Conservation (phyloP, 1,284 basidiomycete genomes). For the Coniophora puteana region DNA sequence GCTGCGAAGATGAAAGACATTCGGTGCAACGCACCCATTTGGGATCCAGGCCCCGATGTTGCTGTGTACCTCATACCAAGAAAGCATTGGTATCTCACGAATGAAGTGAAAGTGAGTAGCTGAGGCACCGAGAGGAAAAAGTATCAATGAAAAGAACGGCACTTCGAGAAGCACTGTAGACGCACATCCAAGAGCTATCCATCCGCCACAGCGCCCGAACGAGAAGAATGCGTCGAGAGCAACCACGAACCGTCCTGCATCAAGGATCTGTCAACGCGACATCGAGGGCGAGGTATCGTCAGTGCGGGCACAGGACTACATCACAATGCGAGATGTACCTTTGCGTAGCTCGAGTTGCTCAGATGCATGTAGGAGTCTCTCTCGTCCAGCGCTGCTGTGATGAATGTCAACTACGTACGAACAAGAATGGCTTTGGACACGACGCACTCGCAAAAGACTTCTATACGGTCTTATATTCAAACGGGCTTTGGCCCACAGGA, state of each 20-base stretch:
- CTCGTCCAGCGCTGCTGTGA: conserved; percentile 62
- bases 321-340: conserved; percentile 35
- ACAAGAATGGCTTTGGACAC: too few relatives aligned
- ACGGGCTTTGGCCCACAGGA: conserved; percentile 56
- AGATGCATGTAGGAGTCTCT: conserved; percentile 70
- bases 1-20: conserved; percentile 4
- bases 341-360: conserved; percentile 76
- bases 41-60: conserved; percentile 68
- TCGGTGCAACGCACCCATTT: conserved; percentile 67
- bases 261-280: conserved; percentile 31
- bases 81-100: conserved; percentile 75
- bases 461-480: conserved; percentile 38
- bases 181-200: conserved; percentile 69
- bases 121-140: conserved; percentile 22
- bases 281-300: not conserved
- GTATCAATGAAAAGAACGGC: not conserved
- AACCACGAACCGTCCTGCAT: conserved; percentile 38
- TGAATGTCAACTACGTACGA: not conserved
- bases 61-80: conserved; percentile 68
- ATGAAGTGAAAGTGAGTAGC: conserved; percentile 74
- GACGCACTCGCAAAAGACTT: conserved; percentile 55
- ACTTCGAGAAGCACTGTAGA: too few relatives aligned
- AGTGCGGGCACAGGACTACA: not conserved
- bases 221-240: conserved; percentile 54
- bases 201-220: conserved; percentile 61